Base-by-base conservation (phyloP, 805 yeast genomes). In the Yarrowia bubula region DNA sequence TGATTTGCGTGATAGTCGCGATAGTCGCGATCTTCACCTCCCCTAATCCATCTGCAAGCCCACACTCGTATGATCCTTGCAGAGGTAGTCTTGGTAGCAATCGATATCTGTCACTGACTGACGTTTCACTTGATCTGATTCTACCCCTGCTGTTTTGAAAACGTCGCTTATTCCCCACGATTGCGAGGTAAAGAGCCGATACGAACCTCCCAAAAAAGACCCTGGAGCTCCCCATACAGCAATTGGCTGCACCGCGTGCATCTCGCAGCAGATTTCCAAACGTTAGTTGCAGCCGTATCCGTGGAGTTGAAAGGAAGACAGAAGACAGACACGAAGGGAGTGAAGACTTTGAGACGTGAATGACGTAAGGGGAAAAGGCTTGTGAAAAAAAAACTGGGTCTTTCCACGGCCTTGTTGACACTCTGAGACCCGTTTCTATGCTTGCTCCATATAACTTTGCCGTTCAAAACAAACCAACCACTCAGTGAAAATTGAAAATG, bases 1-100 rank as follows among this genome's bases (percentile, higher is more conserved):
- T 51, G 58, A 51, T 51, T 51, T 8, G 42, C 58, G 35, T 35
- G 58, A 51, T 51, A 2, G 41, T 33, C 57, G 57, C 42, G 57
- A 50, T 50, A 13, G 22, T 51, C 58, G 43, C 14, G 58, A 48
- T 48, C 55, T 32, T 47, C 53, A 15, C 39, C 8, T 1, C 15
- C 53, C 53, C 53, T 47, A 47, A 47, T 32, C 53, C 38, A 32
- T 38, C 53, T 46, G 51, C 51, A 46, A 46, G 51, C 22, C 32
- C 14, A 13, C 37, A 15, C 51, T 31, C 51, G 51, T 46, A 46
- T 46, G 53, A 33, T 50, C 42, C 55, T 35, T 35, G 42, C 41
- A 17, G 33, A 4, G 9, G 18, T 22, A 14, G 17, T 33, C 55
- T 33, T 32, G 15, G 6, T 33, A 22, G 28, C 28, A 3, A 22